Evolutionary conservation across 163 green algal species (phyloP), one percentile per base, ranked within the genome.

Genomic region (Scenedesmus sp.): DNA sequence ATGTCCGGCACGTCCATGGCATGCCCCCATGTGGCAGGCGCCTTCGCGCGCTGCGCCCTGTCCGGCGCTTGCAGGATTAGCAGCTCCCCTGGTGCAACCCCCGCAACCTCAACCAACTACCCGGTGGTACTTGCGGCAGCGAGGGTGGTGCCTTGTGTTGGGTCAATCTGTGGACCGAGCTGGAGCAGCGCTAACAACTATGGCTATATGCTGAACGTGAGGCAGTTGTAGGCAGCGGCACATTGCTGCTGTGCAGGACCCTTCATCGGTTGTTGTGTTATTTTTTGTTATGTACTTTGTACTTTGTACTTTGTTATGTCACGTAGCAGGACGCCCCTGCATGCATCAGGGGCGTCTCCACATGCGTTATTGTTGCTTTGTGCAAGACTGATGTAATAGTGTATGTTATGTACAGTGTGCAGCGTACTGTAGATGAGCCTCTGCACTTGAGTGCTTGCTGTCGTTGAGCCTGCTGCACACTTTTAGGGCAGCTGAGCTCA

Each of bases 151-250:
- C 73, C 73, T 0, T 83, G 73, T n/a, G 37, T 83, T n/a, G 20
- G 40, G 3, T 46, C 16, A n/a, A n/a, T 16, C 20, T 83, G 73
- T 49, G 73, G 73, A 3, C 73, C 73, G 0, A 49, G 35, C 73
- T 83, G 73, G 73, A 49, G 73, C 18, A 35, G 0, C 37, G 4
- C 15, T 15, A 83, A 83, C 73, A 49, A 53, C 37, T 83, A 83
- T 0, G 73, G 73, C 33, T 83, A 83, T 16, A 46, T 83, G 73
- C 16, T 83, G 37, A 83, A 83, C n/a, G 73, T 83, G 30, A 76
- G 65, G 65, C 65, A 37, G 30, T 18, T 76, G 65, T 76, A 40
- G 30, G 65, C 65, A 76, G 65, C 26, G 20, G 65, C 65, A 30
- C 30, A 10, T 6, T 76, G 59, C 30, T 76, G 65, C 30, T 76